Evolutionary conservation across 192 early-diverging fungal species (phyloP).

Genomic region (Umbelopsis isabellina): DNA sequence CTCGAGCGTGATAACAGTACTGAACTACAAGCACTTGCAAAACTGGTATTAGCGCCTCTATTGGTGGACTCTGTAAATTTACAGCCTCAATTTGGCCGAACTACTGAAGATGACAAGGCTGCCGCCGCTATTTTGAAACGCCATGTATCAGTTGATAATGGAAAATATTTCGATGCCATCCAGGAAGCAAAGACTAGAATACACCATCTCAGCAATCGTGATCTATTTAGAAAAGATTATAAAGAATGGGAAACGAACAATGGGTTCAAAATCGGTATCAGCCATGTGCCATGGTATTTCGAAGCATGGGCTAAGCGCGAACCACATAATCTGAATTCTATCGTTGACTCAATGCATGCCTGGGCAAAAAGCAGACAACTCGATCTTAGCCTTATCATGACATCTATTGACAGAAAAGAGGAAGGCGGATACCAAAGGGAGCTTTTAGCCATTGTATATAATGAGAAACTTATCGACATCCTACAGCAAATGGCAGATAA

Average conservation of each 20-base stretch:
- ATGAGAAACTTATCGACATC: slow-evolving; percentile 23
- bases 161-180: slow-evolving; percentile 48
- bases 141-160: slow-evolving; percentile 14
- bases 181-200: slow-evolving; percentile 59
- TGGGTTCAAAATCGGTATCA: slow-evolving; percentile 60
- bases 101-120: slow-evolving; percentile 48
- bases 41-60: slow-evolving; percentile 61
- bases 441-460: slow-evolving; percentile 47
- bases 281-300: slow-evolving; percentile 57
- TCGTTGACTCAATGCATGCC: slow-evolving; percentile 28
- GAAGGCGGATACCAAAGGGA: slow-evolving; percentile 64
- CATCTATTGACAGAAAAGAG: slow-evolving; percentile 49
- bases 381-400: slow-evolving; percentile 62
- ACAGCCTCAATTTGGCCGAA: slow-evolving; percentile 50
- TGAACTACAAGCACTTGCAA: slow-evolving; percentile 39
- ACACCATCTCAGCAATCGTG: slow-evolving; percentile 43
- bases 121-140: slow-evolving; percentile 45
- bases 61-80: slow-evolving; percentile 71
- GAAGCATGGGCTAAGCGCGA: slow-evolving; percentile 56
- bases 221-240: slow-evolving; percentile 75
- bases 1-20: background rate
- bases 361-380: slow-evolving; percentile 49
- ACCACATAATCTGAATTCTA: slow-evolving; percentile 23
- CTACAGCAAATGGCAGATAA: slow-evolving; percentile 41
- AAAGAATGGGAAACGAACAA: slow-evolving; percentile 62